These are phyloP conservation scores for Manihot esculenta DNA, from an alignment of 441 rosid genomes.

Conservation along the genomic window DNA sequence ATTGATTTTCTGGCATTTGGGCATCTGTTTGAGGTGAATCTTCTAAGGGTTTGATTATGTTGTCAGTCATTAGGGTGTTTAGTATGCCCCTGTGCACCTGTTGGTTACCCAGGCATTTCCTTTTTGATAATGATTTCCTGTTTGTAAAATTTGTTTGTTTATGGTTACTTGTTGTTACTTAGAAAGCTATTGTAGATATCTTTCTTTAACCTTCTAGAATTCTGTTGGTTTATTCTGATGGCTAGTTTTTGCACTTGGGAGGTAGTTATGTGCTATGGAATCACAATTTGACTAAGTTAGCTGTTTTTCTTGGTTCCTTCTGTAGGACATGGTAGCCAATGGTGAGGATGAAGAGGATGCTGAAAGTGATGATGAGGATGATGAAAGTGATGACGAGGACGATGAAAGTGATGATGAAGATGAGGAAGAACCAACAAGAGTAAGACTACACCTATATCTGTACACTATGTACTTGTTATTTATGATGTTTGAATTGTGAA, in stretches of 20 bases:
- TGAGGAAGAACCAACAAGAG: constrained; percentile 46
- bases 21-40: background rate
- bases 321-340: constrained; percentile 28
- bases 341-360: constrained; percentile 37
- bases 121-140: background rate
- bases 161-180: background rate
- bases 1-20: background rate
- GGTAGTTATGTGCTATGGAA: background rate
- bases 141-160: background rate
- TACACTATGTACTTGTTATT: background rate
- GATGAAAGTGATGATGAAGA: constrained; percentile 35
- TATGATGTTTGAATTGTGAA: background rate
- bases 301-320: background rate
- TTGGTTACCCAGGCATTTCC: background rate
- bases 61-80: background rate
- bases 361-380: constrained; percentile 32
- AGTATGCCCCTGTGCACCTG: background rate
- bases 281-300: background rate
- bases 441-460: constrained; percentile 7
- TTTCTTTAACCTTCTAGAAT: constrained; percentile 1
- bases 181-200: too few species aligned
- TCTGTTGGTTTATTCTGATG: constrained; percentile 1
- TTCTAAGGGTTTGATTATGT: background rate
- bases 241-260: background rate
- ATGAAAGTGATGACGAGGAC: constrained; percentile 30